phyloP scores from a whole-genome alignment of 2,329 filamentous ascomycete genomes.

The Clarireedia sp. region DNA sequence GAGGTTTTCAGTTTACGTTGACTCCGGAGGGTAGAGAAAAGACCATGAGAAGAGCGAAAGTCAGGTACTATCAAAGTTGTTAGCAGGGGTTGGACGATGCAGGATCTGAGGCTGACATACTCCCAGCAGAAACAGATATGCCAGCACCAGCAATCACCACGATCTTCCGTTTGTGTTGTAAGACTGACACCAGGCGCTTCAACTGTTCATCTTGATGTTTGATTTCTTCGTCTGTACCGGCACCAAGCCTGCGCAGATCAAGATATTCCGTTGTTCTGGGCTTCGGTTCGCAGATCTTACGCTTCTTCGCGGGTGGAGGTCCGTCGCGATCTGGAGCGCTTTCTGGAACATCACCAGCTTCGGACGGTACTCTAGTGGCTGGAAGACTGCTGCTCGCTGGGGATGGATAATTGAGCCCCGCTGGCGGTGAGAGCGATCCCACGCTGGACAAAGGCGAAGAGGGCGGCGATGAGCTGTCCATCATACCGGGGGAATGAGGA shows the following conservation, averaged over 20 bases:
- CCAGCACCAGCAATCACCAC: constrained; percentile 94
- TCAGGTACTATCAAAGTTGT: constrained; percentile 61
- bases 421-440: constrained; percentile 31
- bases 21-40: constrained; percentile 77
- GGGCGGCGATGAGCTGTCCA: constrained; percentile 16
- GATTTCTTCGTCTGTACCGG: constrained; percentile 37
- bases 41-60: constrained; percentile 83
- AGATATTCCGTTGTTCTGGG: constrained; percentile 76
- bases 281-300: constrained; percentile 55
- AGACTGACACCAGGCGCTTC: constrained; percentile 60
- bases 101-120: constrained; percentile 42
- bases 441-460: constrained; percentile 31
- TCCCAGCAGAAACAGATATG: constrained; percentile 93
- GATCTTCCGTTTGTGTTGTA: constrained; percentile 90
- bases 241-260: constrained; percentile 51
- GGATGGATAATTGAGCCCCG: constrained; percentile 25
- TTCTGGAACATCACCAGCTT: constrained; percentile 17
- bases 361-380: constrained; percentile 17
- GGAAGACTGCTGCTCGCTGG: constrained; percentile 24
- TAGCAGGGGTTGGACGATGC: constrained; percentile 10
- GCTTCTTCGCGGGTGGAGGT: constrained; percentile 66
- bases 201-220: constrained; percentile 54
- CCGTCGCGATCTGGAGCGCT: constrained; percentile 39
- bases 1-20: constrained; percentile 89
- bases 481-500: neutral